Evolutionary conservation across 2,329 filamentous ascomycete genomes (phyloP).

Genomic region (Venturia effusa): DNA sequence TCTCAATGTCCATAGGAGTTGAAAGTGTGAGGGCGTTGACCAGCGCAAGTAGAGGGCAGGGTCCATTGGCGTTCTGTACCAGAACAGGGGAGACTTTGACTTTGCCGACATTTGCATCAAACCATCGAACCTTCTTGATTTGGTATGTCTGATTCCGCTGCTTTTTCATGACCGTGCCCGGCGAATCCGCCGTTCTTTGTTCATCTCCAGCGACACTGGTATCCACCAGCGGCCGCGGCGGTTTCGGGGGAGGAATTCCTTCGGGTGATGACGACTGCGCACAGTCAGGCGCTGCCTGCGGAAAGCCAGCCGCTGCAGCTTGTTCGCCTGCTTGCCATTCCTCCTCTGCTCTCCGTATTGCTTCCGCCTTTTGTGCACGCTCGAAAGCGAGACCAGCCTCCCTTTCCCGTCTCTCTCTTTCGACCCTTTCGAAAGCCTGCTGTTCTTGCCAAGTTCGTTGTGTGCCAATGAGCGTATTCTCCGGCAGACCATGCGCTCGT

Average conservation of each 20-base stretch:
- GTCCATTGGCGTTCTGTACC: conserved; percentile 87
- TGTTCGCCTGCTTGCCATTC: conserved; percentile 19
- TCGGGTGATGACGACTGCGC: conserved; percentile 24
- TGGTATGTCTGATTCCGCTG: conserved; percentile 66
- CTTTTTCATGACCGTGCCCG: conserved; percentile 25
- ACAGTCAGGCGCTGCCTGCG: conserved; percentile 10
- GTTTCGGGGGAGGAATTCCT: conserved; percentile 22
- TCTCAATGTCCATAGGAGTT: conserved; percentile 54
- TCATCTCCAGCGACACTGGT: neutral
- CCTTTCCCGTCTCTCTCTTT: conserved; percentile 18
- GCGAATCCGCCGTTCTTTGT: conserved; percentile 16
- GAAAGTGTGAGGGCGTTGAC: conserved; percentile 87
- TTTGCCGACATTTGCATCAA: conserved; percentile 50
- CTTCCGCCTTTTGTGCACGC: conserved; percentile 16
- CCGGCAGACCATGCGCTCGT: conserved; percentile 17
- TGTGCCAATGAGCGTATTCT: conserved; percentile 14
- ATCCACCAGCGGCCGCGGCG: conserved; percentile 20
- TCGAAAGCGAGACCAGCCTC: conserved; percentile 18
- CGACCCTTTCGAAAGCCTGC: conserved; percentile 21
- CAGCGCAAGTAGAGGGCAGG: conserved; percentile 82
- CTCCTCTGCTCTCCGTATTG: conserved; percentile 19
- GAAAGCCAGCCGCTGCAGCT: conserved; percentile 12
- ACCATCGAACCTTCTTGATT: conserved; percentile 85
- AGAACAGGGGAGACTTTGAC: conserved; percentile 75
- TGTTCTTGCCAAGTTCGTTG: conserved; percentile 22